phyloP scores from a whole-genome alignment of 768 basidiomycete species.

The Pilatotrama ljubarskyi region DNA sequence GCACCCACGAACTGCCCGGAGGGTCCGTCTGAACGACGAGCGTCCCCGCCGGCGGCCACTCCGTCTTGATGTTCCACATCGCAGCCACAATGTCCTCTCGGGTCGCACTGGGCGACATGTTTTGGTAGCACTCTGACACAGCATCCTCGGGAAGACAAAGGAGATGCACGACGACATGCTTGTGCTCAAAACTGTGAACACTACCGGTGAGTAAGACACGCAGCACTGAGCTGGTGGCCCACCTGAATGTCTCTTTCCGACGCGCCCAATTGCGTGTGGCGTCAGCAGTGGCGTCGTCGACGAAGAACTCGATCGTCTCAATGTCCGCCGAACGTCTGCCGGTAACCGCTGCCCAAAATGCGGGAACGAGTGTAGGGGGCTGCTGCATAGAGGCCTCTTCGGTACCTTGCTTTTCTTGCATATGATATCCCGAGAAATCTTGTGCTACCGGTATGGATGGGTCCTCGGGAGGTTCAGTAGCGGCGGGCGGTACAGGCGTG shows the following conservation, averaged over 20 bases:
- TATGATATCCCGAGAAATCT: not conserved
- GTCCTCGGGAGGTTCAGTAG: not conserved
- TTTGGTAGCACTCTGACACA: conserved; percentile 11
- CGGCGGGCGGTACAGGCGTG: not conserved
- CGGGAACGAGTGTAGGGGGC: conserved; percentile 10
- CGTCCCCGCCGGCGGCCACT: conserved; percentile 22
- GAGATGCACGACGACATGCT: conserved; percentile 16
- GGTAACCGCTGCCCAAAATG: conserved; percentile 16
- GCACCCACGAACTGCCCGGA: conserved; percentile 7
- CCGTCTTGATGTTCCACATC: conserved; percentile 19
- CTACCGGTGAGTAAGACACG: not conserved
- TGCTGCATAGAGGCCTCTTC: not conserved
- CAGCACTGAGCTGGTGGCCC: not conserved
- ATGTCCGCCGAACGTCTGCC: conserved; percentile 14
- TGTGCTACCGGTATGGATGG: not conserved
- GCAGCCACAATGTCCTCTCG: conserved; percentile 14
- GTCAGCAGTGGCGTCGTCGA: conserved; percentile 18
- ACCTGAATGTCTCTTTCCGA: conserved; percentile 10
- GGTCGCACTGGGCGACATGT: conserved; percentile 1
- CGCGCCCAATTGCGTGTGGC: conserved; percentile 18
- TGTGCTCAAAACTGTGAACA: conserved; percentile 4
- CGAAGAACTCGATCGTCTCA: conserved; percentile 16
- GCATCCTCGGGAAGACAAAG: conserved; percentile 21
- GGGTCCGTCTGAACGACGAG: conserved; percentile 16
- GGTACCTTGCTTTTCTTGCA: not conserved